Percentiles rank a stretch among this genome's conserved stretches.
Evolutionary conservation across 139 green algal genomes (phyloP).

Genomic region (Auxenochlorella protothecoides): DNA sequence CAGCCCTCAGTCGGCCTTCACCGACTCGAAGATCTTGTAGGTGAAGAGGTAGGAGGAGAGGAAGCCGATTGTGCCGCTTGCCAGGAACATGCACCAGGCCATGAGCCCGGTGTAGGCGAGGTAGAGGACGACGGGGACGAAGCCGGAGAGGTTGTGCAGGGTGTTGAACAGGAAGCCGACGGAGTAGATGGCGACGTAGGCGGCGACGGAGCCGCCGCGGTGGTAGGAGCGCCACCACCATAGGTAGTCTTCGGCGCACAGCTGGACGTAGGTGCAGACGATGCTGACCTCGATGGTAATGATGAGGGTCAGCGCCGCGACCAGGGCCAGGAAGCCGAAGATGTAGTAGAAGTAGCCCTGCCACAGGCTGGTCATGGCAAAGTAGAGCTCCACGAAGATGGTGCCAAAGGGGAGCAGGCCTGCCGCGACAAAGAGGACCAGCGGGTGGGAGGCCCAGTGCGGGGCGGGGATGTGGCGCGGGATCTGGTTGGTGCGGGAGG

Average conservation of each 20-base stretch:
- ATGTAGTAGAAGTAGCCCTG: slow-evolving; percentile 94
- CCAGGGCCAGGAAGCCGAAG: slow-evolving; percentile 82
- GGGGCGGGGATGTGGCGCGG: slow-evolving; percentile 82
- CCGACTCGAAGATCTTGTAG: slow-evolving; percentile 39
- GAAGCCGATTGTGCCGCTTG: slow-evolving; percentile 76
- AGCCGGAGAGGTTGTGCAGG: slow-evolving; percentile 53
- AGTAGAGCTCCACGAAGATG: slow-evolving; percentile 96
- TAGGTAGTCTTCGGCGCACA: slow-evolving; percentile 85
- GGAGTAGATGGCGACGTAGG: slow-evolving; percentile 43
- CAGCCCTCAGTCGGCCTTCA: slow-evolving; percentile 39
- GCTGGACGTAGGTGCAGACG: slow-evolving; percentile 77
- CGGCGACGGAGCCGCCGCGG: slow-evolving; percentile 57
- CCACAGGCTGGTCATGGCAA: slow-evolving; percentile 89
- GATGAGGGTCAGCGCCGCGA: slow-evolving; percentile 69
- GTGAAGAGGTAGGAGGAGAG: slow-evolving; percentile 45
- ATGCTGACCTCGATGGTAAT: slow-evolving; percentile 77
- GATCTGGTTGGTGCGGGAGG: slow-evolving; percentile 83
- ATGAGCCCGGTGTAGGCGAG: slow-evolving; percentile 75
- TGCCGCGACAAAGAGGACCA: slow-evolving; percentile 70
- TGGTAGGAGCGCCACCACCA: slow-evolving; percentile 90
- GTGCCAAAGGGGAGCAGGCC: slow-evolving; percentile 91
- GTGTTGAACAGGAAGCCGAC: slow-evolving; percentile 62
- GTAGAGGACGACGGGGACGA: slow-evolving; percentile 74
- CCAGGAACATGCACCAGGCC: slow-evolving; percentile 63
- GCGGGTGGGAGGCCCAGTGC: slow-evolving; percentile 63